Evolutionary conservation across 2,329 filamentous ascomycete genomes (phyloP).

Genomic region (Metarhizium album): DNA sequence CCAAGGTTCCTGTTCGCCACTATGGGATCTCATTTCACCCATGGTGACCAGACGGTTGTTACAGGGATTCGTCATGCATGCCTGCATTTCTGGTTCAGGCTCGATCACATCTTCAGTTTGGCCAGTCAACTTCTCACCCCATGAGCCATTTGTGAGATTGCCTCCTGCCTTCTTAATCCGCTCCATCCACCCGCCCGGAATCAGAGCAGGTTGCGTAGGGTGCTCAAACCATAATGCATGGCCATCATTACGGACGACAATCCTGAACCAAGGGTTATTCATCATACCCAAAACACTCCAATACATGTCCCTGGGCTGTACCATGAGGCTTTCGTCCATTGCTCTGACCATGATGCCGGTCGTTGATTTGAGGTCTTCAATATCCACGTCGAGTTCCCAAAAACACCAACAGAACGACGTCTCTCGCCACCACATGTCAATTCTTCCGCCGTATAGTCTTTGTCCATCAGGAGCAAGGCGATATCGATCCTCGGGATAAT

Average conservation of each 20-base stretch:
- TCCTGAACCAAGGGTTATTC: slow-evolving; percentile 91
- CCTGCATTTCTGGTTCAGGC: slow-evolving; percentile 48
- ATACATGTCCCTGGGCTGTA: slow-evolving; percentile 88
- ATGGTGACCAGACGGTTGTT: slow-evolving; percentile 54
- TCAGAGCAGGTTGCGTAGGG: slow-evolving; percentile 69
- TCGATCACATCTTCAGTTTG: slow-evolving; percentile 30
- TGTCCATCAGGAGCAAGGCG: slow-evolving; percentile 48
- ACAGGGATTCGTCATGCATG: slow-evolving; percentile 65
- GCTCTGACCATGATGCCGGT: slow-evolving; percentile 70
- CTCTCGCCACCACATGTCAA: slow-evolving; percentile 77
- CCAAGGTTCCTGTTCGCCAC: slow-evolving; percentile 59
- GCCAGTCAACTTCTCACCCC: slow-evolving; percentile 62
- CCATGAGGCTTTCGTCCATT: slow-evolving; percentile 84
- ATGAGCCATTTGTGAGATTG: slow-evolving; percentile 69
- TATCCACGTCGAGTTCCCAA: slow-evolving; percentile 63
- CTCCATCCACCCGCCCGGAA: slow-evolving; percentile 88
- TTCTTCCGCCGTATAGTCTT: slow-evolving; percentile 59
- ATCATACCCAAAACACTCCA: slow-evolving; percentile 96
- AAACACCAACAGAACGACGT: slow-evolving; percentile 87
- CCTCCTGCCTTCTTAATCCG: slow-evolving; percentile 74
- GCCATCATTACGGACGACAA: slow-evolving; percentile 61
- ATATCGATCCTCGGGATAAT: slow-evolving; percentile 80
- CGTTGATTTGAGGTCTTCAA: slow-evolving; percentile 49
- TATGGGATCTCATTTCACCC: slow-evolving; percentile 61
- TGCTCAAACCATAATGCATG: slow-evolving; percentile 66